Conservation (phyloP, 208 protist species). For the Leishmania lainsoni region DNA sequence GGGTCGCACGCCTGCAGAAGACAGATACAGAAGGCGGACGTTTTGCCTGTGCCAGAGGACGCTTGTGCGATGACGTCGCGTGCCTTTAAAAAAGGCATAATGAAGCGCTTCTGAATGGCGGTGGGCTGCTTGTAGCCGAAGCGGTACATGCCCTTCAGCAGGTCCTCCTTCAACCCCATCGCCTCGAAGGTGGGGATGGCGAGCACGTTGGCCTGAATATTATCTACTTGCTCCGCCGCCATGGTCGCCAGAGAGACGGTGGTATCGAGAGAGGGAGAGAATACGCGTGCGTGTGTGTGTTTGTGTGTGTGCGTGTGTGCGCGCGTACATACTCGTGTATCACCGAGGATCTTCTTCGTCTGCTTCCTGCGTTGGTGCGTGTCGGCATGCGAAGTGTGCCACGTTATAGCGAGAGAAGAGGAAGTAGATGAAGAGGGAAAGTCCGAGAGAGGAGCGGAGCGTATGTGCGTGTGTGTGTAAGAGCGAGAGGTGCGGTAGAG, state of each 20-base stretch:
- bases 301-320: not conserved
- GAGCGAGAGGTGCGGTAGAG: not conserved
- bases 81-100: slow-evolving; percentile 90
- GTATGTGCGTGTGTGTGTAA: not conserved
- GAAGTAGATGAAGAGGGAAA: not conserved
- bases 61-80: slow-evolving; percentile 98
- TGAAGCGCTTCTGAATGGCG: slow-evolving; percentile 98
- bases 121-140: slow-evolving; percentile 99
- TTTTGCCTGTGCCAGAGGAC: slow-evolving; percentile 99
- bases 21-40: slow-evolving; percentile 96
- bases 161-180: slow-evolving; percentile 86
- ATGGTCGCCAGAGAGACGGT: slow-evolving; percentile 8
- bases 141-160: slow-evolving; percentile 96
- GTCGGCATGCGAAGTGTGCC: not conserved
- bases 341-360: not conserved
- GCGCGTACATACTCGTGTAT: not conserved
- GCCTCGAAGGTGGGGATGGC: slow-evolving; percentile 89
- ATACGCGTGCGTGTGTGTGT: slow-evolving; percentile 1
- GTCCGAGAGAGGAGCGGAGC: not conserved
- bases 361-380: not conserved
- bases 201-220: slow-evolving; percentile 88
- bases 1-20: slow-evolving; percentile 90
- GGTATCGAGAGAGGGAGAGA: not conserved
- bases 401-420: not conserved
- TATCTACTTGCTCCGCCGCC: slow-evolving; percentile 41